A percentile compares a stretch with the other conserved stretches of the same genome.
These are phyloP conservation scores for Monascus ruber DNA, from an alignment of 2,329 filamentous ascomycete species.

Conservation along the genomic window DNA sequence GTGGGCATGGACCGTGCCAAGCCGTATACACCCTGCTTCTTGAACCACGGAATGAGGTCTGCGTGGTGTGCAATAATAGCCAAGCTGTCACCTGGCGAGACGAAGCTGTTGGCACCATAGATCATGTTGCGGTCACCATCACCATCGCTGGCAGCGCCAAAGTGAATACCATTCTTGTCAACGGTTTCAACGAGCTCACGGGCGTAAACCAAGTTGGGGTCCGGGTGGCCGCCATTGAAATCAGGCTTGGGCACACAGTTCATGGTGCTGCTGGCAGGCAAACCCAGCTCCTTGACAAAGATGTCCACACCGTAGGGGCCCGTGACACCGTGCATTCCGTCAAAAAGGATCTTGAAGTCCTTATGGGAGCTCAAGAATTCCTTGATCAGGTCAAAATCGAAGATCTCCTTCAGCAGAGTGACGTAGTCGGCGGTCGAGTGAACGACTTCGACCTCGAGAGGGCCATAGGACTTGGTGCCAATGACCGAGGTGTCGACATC, in stretches of 20 bases:
- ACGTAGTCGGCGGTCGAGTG: constrained; percentile 89
- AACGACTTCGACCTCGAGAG: constrained; percentile 86
- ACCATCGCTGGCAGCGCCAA: constrained; percentile 90
- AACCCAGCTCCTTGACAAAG: constrained; percentile 85
- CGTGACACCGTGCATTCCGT: constrained; percentile 87
- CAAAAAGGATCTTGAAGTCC: constrained; percentile 95
- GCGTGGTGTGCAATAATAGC: constrained; percentile 98
- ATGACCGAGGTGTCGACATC: constrained; percentile 75
- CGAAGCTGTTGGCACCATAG: constrained; percentile 91
- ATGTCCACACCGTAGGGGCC: constrained; percentile 91
- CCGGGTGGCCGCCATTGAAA: constrained; percentile 94
- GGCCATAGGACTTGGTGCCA: constrained; percentile 72
- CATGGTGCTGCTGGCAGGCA: constrained; percentile 65
- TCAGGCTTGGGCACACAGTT: constrained; percentile 89
- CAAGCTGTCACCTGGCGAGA: constrained; percentile 91
- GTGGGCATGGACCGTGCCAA: constrained; percentile 97
- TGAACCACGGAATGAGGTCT: constrained; percentile 94
- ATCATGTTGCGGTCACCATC: constrained; percentile 99
- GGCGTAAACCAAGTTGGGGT: constrained; percentile 95
- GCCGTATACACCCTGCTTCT: constrained; percentile 91
- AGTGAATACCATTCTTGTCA: constrained; percentile 82
- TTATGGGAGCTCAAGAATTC: constrained; percentile 76
- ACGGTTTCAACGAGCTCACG: constrained; percentile 89
- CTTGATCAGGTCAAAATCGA: constrained; percentile 94
- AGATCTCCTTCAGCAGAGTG: constrained; percentile 94